These are phyloP conservation scores for Quercus suber DNA, from an alignment of 306 rosid genomes.

Conservation along the genomic window DNA sequence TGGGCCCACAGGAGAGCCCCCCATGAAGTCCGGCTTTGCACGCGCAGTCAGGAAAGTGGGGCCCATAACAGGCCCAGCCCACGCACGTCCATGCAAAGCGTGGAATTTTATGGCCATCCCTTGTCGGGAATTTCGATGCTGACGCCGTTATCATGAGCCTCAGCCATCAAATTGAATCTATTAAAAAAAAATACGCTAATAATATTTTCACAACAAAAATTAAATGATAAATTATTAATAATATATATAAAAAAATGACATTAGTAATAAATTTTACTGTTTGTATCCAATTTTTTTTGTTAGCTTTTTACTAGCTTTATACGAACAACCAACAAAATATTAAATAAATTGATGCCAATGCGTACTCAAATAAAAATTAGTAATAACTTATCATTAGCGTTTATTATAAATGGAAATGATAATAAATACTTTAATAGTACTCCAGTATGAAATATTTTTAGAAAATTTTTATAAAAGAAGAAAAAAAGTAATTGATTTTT, in stretches of 20 bases:
- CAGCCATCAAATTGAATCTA: background rate
- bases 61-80: slow-evolving; percentile 30
- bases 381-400: too few relatives aligned
- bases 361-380: too few relatives aligned
- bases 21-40: slow-evolving; percentile 69
- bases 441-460: too few relatives aligned
- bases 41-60: slow-evolving; percentile 62
- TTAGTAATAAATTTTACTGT: rapidly evolving
- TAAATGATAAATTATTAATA: too few relatives aligned
- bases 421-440: too few relatives aligned
- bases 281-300: too few relatives aligned
- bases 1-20: slow-evolving; percentile 47
- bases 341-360: too few relatives aligned
- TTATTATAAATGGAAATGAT: too few relatives aligned
- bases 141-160: slow-evolving; percentile 19
- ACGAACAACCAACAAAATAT: rapidly evolving
- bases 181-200: rapidly evolving
- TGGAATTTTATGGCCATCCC: slow-evolving; percentile 38
- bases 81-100: slow-evolving; percentile 61
- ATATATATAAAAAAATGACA: rapidly evolving
- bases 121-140: slow-evolving; percentile 26
- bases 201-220: too few relatives aligned
- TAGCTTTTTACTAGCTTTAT: too few relatives aligned
- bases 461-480: too few relatives aligned
- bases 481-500: too few relatives aligned